Evolutionary conservation across 192 early-diverging fungal species (phyloP).

Genomic region (Physocladia obscura): DNA sequence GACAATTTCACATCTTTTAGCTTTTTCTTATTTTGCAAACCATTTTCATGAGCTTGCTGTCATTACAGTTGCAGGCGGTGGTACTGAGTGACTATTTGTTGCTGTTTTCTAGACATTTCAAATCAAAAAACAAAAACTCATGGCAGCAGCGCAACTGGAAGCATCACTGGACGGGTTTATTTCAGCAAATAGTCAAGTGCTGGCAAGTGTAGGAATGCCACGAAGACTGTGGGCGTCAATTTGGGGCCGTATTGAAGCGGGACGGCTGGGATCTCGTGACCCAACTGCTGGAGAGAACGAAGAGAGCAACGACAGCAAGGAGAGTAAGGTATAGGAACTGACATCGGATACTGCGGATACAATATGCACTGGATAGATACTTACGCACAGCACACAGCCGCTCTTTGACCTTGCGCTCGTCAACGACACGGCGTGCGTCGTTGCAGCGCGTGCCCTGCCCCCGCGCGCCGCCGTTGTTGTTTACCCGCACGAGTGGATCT

Average conservation of each 20-base stretch:
- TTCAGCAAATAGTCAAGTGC: not conserved
- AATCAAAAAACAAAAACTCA: no score
- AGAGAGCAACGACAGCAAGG: not conserved
- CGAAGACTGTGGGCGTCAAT: not conserved
- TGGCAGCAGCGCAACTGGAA: no score
- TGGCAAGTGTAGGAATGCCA: constrained; percentile 1
- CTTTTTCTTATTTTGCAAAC: no score
- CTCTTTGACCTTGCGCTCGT: not conserved
- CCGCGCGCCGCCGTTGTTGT: constrained; percentile 22
- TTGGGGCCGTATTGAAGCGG: constrained; percentile 22
- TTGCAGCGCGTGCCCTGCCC: not conserved
- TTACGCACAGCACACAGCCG: no score
- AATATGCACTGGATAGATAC: no score
- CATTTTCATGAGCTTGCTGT: no score
- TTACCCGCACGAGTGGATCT: constrained; percentile 17
- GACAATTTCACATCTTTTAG: no score
- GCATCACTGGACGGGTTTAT: no score
- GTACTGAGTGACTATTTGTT: no score
- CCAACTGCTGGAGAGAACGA: not conserved
- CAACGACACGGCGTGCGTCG: not conserved
- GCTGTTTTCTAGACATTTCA: no score
- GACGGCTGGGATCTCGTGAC: not conserved
- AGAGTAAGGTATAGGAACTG: not conserved
- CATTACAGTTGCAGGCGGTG: no score
- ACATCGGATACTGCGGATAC: not conserved